phyloP scores from a whole-genome alignment of 1,284 basidiomycete species.

The Pulveroboletus ridleyi region DNA sequence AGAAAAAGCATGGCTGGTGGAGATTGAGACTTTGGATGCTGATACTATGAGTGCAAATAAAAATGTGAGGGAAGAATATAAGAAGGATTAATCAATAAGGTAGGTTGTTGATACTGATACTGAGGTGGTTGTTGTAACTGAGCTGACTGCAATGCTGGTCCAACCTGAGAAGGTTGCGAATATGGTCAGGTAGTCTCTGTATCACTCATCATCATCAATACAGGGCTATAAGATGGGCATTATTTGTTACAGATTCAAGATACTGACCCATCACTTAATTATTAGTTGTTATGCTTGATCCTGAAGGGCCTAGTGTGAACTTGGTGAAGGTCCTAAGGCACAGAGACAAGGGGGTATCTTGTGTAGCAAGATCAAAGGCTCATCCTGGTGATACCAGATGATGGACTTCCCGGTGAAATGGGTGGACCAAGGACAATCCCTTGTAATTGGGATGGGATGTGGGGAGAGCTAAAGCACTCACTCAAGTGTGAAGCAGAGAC shows the following conservation, averaged over 20 bases:
- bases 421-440: too few species aligned
- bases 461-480: too few species aligned
- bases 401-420: too few species aligned
- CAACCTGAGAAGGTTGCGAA: constrained; percentile 39
- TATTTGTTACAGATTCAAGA: constrained; percentile 14
- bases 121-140: constrained; percentile 44
- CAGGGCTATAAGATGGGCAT: constrained; percentile 46
- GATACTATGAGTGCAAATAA: constrained; percentile 43
- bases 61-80: constrained; percentile 48
- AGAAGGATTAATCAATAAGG: constrained; percentile 46
- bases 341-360: too few species aligned
- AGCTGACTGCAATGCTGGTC: constrained; percentile 34
- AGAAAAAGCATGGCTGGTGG: constrained; percentile 71
- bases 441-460: too few species aligned
- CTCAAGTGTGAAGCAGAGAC: too few species aligned
- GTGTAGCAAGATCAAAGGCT: too few species aligned
- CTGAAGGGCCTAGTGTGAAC: too few species aligned
- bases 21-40: constrained; percentile 43
- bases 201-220: constrained; percentile 55
- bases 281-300: too few species aligned
- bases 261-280: constrained; percentile 52
- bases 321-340: too few species aligned
- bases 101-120: constrained; percentile 45
- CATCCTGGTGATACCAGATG: too few species aligned
- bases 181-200: constrained; percentile 42